Evolutionary conservation across 768 basidiomycete genomes (phyloP).

Genomic region (Asterophora parasitica): DNA sequence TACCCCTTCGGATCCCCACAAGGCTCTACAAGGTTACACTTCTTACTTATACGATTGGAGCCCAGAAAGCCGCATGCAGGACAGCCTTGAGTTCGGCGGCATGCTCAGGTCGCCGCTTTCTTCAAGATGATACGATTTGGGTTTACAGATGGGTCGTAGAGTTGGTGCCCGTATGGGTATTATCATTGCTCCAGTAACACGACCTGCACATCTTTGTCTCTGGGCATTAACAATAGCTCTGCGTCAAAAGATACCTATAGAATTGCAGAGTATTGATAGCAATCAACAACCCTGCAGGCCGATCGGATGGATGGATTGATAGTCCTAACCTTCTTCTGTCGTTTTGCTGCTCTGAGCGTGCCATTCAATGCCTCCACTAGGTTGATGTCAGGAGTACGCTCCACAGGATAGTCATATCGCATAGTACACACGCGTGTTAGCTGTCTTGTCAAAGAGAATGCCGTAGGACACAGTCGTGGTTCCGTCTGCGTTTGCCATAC

Average conservation of each 20-base stretch:
- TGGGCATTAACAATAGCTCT: constrained; percentile 48
- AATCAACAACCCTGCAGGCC: too few species aligned
- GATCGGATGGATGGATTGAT: too few species aligned
- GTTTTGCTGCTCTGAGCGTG: constrained; percentile 40
- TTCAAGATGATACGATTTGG: too few species aligned
- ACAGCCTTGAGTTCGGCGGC: too few species aligned
- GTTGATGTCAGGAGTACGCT: background rate
- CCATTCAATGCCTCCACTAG: constrained; percentile 48
- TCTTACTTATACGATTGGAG: too few species aligned
- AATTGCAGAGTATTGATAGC: background rate
- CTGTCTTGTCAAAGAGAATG: constrained; percentile 43
- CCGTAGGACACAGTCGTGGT: constrained; percentile 36
- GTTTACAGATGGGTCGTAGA: too few species aligned
- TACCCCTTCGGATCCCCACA: too few species aligned
- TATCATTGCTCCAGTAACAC: constrained; percentile 29
- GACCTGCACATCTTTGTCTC: constrained; percentile 43
- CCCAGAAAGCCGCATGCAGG: too few species aligned
- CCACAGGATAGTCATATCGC: too few species aligned
- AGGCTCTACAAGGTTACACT: too few species aligned
- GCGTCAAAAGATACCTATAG: constrained; percentile 38
- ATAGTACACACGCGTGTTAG: constrained; percentile 33
- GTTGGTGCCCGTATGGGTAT: too few species aligned
- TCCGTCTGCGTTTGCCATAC: constrained; percentile 34
- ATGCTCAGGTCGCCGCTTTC: too few species aligned
- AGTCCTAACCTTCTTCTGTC: constrained; percentile 37